Conservation (phyloP, 139 green algal species). For the Limnomonas spitsbergensis region DNA sequence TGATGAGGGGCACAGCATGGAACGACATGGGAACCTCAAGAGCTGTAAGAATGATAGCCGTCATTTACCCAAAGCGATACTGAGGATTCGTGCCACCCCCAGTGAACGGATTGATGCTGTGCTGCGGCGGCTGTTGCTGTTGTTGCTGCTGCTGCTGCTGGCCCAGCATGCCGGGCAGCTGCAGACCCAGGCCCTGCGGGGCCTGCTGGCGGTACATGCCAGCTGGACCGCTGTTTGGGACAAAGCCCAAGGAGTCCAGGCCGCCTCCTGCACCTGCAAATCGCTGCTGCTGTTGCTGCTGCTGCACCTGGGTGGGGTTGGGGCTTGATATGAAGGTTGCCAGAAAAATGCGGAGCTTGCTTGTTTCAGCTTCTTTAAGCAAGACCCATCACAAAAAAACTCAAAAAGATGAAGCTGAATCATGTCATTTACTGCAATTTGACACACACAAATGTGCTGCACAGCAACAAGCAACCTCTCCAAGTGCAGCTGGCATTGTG, state of each 20-base stretch:
- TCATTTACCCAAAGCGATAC: background rate
- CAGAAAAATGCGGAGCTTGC: too few relatives aligned
- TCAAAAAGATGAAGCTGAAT: too few relatives aligned
- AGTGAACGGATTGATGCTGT: constrained; percentile 8
- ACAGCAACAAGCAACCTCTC: too few relatives aligned
- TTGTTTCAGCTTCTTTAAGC: too few relatives aligned
- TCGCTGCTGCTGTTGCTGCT: background rate
- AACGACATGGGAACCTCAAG: too few relatives aligned
- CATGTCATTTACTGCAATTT: too few relatives aligned
- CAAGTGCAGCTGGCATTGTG: too few relatives aligned
- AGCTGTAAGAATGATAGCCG: too few relatives aligned
- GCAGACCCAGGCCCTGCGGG: background rate
- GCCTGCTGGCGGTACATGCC: background rate
- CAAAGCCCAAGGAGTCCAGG: background rate
- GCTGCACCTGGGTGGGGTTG: background rate
- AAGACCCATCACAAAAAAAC: too few relatives aligned
- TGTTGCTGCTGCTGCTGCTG: constrained; percentile 11
- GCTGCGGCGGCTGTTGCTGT: background rate
- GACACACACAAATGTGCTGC: too few relatives aligned
- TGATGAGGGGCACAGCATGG: too few relatives aligned
- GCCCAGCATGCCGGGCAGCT: constrained; percentile 10
- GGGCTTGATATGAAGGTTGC: background rate
- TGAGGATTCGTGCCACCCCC: constrained; percentile 2
- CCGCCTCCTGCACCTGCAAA: background rate
- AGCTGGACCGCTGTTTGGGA: background rate